Base-by-base conservation (phyloP, 1,284 basidiomycete genomes). In the Pascua guehoae region DNA sequence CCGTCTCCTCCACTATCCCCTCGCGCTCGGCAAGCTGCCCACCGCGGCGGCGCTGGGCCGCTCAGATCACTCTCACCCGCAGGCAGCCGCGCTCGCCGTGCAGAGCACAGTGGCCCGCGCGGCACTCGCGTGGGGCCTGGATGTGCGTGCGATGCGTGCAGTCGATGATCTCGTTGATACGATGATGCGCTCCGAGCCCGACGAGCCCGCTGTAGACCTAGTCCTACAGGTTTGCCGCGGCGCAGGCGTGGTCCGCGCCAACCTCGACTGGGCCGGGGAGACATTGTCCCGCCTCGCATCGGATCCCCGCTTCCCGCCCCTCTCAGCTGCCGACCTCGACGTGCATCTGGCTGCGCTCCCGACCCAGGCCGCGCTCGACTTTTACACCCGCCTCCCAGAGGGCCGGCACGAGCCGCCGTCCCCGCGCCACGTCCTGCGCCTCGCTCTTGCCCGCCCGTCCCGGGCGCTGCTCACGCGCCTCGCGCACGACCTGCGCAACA, bases 21-120 rank as follows among this genome's bases (percentile, higher is more conserved):
- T 69, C 17, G 52, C 54, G 11, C 53, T 66, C 7, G 63, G 61
- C 9, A 56, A 56, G 41, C 49, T 69, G 0, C 64, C 66, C 1
- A 3, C 24, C 24, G 32, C 41, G 0, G 36, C 40, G 4, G 50
- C 59, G 0, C 42, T 64, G 5, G 62, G 61, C 2, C 51, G 56
- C 11, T 53, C 24, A 2, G 32, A 46, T 4, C 36, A 53, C 1
- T 38, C 41, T 2, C 64, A 67, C 53, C 53, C 61, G 5, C 48
- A 54, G 18, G 54, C 61, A 2, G 47, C 59, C 4, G 43, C 57
- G 4, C 47, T 67, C 38, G 42, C 66, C 39, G 56, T 62, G 8
- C 64, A 64, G 43, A 53, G 55, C 8, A 56, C 62, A 2, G 57
- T 62, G 0, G 45, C 52, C 4, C 57, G 58, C 4, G 51, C 56